Evolutionary conservation across 192 early-diverging fungal species (phyloP).

Genomic region (Coemansia sp.): DNA sequence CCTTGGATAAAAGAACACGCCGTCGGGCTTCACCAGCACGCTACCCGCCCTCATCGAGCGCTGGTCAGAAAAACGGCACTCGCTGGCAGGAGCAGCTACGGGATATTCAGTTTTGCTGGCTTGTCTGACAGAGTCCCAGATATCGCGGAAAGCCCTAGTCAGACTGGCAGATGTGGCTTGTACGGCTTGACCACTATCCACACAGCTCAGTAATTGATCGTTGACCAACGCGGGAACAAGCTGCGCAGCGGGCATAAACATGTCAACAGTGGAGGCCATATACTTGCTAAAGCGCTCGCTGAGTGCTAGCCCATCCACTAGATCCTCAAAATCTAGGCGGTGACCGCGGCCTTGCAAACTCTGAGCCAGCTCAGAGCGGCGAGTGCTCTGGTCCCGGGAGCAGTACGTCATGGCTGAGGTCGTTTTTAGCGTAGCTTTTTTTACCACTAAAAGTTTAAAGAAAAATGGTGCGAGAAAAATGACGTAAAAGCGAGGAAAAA

Average conservation of each 20-base stretch:
- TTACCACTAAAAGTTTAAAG: not conserved
- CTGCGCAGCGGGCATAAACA: not conserved
- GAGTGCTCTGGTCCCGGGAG: not conserved
- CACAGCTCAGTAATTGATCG: not conserved
- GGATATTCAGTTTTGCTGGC: not conserved
- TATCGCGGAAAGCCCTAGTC: not conserved
- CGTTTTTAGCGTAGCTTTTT: too few species aligned
- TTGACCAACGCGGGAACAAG: not conserved
- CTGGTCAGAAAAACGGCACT: not conserved
- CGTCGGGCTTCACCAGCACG: not conserved
- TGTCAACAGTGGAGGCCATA: not conserved
- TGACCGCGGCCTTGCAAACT: not conserved
- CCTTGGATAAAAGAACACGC: not conserved
- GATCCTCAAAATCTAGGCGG: not conserved
- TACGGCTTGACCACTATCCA: not conserved
- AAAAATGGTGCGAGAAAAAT: not conserved
- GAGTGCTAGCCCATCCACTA: not conserved
- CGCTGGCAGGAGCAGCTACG: not conserved
- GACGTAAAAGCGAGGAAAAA: not conserved
- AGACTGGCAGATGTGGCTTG: not conserved
- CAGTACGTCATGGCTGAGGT: not conserved
- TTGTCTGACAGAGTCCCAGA: not conserved
- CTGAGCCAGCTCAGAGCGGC: not conserved
- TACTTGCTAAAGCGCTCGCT: not conserved
- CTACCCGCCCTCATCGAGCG: not conserved